These are phyloP conservation scores for Cotoneaster glaucophyllus DNA, from an alignment of 306 rosid genomes.

Conservation along the genomic window DNA sequence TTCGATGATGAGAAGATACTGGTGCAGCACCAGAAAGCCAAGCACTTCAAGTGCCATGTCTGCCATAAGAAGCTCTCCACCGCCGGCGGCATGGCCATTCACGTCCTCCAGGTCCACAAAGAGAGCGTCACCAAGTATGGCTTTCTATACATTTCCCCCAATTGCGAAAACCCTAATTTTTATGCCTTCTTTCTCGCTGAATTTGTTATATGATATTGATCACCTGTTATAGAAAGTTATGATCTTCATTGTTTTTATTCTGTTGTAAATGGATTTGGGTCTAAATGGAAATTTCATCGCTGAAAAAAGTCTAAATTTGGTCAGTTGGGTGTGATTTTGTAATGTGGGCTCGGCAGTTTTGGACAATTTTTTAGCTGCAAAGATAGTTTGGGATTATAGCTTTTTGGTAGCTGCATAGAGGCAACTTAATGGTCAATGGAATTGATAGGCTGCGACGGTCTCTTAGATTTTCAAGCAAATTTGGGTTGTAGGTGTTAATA, in stretches of 20 bases:
- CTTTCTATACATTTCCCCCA: background rate
- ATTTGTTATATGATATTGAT: background rate
- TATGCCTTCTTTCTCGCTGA: background rate
- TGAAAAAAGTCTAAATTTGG: background rate
- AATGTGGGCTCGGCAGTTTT: background rate
- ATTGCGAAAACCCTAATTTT: background rate
- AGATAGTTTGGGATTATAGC: background rate
- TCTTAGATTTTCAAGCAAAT: background rate
- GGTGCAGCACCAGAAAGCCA: constrained; percentile 99
- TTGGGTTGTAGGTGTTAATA: background rate
- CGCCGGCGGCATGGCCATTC: constrained; percentile 98
- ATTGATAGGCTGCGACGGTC: background rate
- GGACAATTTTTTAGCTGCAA: background rate
- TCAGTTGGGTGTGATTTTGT: background rate
- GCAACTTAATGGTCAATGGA: background rate
- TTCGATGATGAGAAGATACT: constrained; percentile 96
- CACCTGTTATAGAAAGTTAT: background rate
- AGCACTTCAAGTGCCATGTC: constrained; percentile 96
- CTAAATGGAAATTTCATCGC: background rate
- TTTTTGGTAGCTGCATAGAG: background rate
- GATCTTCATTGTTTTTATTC: background rate
- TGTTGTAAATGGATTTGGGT: background rate
- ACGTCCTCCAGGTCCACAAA: constrained; percentile 97
- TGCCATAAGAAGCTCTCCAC: constrained; percentile 99
- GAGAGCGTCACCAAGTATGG: constrained; percentile 84